Evolutionary conservation across 768 basidiomycete genomes (phyloP).

Genomic region (Paxillus rubicundulus): DNA sequence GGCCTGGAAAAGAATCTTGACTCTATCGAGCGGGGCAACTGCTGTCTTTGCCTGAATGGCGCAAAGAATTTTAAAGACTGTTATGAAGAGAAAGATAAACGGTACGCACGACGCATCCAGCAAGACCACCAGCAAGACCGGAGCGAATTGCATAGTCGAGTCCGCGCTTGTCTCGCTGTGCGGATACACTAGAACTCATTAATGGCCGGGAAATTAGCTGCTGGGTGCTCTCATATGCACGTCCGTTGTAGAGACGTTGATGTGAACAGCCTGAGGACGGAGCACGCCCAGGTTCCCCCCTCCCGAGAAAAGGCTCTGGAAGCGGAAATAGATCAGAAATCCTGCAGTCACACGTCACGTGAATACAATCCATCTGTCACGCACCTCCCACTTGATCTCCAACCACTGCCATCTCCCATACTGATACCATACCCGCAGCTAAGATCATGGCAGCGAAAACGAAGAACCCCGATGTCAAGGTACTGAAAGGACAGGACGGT

Average conservation of each 20-base stretch:
- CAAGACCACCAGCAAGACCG: constrained; percentile 89
- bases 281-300: not conserved
- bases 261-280: not conserved
- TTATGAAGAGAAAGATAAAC: not conserved
- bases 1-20: constrained; percentile 98
- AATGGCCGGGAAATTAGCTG: constrained; percentile 11
- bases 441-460: constrained; percentile 43
- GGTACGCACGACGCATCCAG: constrained; percentile 83
- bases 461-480: constrained; percentile 51
- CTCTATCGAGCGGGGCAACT: constrained; percentile 93
- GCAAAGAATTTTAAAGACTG: constrained; percentile 6
- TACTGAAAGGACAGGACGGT: constrained; percentile 79
- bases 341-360: not conserved
- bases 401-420: not conserved
- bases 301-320: not conserved
- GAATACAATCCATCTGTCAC: not conserved
- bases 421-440: not conserved
- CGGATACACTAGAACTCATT: constrained; percentile 35
- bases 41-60: constrained; percentile 79
- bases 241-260: not conserved
- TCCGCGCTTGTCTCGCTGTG: constrained; percentile 51
- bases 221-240: constrained; percentile 10
- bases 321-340: not conserved
- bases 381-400: not conserved
- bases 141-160: constrained; percentile 70